Base-by-base conservation (phyloP, 2,329 filamentous ascomycete genomes). In the Pezicula radicicola region DNA sequence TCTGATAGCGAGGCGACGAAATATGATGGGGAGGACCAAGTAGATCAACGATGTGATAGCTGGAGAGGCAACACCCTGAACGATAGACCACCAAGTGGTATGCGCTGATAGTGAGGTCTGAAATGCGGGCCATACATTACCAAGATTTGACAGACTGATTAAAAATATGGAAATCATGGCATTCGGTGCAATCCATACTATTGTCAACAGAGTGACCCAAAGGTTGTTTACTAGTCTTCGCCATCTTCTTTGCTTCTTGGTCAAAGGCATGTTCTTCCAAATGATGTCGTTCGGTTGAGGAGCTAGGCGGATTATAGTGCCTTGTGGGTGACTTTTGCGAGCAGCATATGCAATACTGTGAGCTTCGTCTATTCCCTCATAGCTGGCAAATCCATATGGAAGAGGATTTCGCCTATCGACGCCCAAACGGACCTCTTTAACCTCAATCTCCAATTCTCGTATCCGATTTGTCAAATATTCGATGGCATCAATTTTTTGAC, bases 381-480 rank as follows among this genome's bases (percentile, higher is more conserved):
- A 99, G 62, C 91, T 97, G 8, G 93, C 92, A 67, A 99, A 99
- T 0, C 94, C 94, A 65, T 92, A 99, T 0, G 90, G 80, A 80
- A 96, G 88, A 15, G 92, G 87, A 66, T 93, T 90, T 46, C 92
- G 85, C 68, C 87, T 91, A 70, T 97, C 93, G 7, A 99, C 85
- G 1, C 84, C 85, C 37, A 84, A 80, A 12, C 94, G 84, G 1
- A 92, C 88, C 56, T 94, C 84, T 65, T 88, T 90, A 70, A 99
- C 91, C 65, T 95, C 83, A 10, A 84, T 70, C 67, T 97, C 93
- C 35, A 99, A 78, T 45, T 86, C 79, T 60, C 85, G 84, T 65
- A 99, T 97, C 16, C 92, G 85, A 49, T 87, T 81, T 0, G 91
- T 95, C 49, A 96, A 77, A 64, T 96, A 97, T 56, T 96, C 90